A percentile compares a stretch with the other conserved stretches of the same genome.
Evolutionary conservation across 169 alveolate genomes (phyloP).

Genomic region (Eimeria necatrix): DNA sequence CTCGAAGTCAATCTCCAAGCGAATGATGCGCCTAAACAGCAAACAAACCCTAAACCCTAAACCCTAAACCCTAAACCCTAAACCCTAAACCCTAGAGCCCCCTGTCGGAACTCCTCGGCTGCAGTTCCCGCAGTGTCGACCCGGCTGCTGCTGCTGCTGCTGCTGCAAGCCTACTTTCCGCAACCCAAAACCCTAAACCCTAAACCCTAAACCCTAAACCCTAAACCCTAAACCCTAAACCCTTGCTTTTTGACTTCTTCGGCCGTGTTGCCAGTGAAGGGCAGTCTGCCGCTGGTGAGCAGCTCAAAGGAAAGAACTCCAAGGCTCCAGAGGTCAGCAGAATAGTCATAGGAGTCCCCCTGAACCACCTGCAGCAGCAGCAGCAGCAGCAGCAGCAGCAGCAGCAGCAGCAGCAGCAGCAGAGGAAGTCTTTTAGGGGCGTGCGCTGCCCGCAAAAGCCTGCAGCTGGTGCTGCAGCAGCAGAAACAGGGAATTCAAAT

Average conservation of each 20-base stretch:
- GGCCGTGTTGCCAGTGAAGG: conserved; percentile 59
- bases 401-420: neutral
- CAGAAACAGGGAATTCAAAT: neutral
- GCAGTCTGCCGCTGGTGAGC: conserved; percentile 50
- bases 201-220: too few relatives aligned
- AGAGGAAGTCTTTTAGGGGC: neutral
- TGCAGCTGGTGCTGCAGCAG: conserved; percentile 3
- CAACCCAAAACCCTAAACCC: too few relatives aligned
- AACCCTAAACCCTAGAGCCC: neutral
- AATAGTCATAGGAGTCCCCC: conserved; percentile 46
- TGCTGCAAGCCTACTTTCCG: too few relatives aligned
- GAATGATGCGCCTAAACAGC: neutral
- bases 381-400: neutral
- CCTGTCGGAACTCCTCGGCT: too few relatives aligned
- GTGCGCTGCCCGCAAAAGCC: neutral
- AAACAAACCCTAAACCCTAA: neutral
- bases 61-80: too few relatives aligned
- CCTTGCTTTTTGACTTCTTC: conserved; percentile 30
- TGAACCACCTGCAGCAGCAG: neutral
- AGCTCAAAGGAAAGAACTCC: conserved; percentile 61
- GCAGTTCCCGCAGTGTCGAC: too few relatives aligned
- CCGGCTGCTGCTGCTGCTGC: too few relatives aligned
- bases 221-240: too few relatives aligned
- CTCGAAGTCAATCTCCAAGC: neutral
- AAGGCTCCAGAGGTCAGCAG: conserved; percentile 68